These are phyloP conservation scores for Xylaria arbuscula DNA, from an alignment of 2,329 filamentous ascomycete species.

Conservation along the genomic window DNA sequence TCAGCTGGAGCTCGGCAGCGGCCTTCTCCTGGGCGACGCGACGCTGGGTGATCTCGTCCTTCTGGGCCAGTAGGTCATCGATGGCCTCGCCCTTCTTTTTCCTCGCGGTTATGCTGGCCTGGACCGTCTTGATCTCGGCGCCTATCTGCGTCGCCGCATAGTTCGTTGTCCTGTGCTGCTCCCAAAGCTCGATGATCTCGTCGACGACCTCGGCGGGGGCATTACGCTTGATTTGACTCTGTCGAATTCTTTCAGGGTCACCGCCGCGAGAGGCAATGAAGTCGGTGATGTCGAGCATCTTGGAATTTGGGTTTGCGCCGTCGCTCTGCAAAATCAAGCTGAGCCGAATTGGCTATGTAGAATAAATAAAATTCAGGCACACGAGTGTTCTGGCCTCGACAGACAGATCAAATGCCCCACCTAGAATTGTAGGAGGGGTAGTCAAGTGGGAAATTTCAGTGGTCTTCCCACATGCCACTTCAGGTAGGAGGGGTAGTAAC, in stretches of 20 bases:
- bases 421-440: slow-evolving; percentile 34
- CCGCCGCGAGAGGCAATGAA: slow-evolving; percentile 90
- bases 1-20: slow-evolving; percentile 52
- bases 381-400: slow-evolving; percentile 12
- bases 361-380: background rate
- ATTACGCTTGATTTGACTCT: slow-evolving; percentile 82
- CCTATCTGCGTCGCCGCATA: slow-evolving; percentile 88
- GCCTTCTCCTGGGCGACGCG: slow-evolving; percentile 86
- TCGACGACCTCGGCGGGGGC: slow-evolving; percentile 87
- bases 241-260: slow-evolving; percentile 89
- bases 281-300: slow-evolving; percentile 70
- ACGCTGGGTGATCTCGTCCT: slow-evolving; percentile 59
- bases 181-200: slow-evolving; percentile 86
- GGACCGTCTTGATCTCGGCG: slow-evolving; percentile 82
- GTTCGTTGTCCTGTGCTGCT: slow-evolving; percentile 74
- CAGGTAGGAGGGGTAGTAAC: slow-evolving; percentile 29
- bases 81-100: slow-evolving; percentile 80
- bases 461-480: slow-evolving; percentile 15
- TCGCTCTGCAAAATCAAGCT: background rate
- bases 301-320: background rate
- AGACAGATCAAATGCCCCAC: slow-evolving; percentile 32
- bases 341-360: background rate
- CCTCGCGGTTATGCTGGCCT: slow-evolving; percentile 36
- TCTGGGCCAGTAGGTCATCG: slow-evolving; percentile 71
- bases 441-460: slow-evolving; percentile 28